phyloP scores from a whole-genome alignment of 2,329 filamentous ascomycete species.

The Fusarium pilosicola region DNA sequence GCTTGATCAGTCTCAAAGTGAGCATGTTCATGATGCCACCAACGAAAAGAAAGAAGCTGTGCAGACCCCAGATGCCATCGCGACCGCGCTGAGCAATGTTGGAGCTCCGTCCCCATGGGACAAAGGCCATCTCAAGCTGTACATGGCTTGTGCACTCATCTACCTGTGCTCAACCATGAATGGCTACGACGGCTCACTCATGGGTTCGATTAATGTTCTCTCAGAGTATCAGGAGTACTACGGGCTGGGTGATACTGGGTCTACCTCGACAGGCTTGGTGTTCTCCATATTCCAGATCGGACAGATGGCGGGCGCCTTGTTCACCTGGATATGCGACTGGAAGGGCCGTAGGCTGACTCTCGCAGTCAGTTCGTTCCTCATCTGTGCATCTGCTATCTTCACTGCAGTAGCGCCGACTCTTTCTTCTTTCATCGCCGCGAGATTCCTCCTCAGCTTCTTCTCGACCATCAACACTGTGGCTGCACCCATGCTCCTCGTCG shows the following conservation, averaged over 20 bases:
- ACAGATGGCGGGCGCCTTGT: background rate
- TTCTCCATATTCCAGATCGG: background rate
- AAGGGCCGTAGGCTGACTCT: background rate
- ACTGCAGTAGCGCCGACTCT: background rate
- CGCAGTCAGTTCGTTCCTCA: background rate
- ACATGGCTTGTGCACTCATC: background rate
- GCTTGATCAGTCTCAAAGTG: background rate
- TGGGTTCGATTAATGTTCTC: background rate
- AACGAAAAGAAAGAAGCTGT: background rate
- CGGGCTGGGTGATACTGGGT: background rate
- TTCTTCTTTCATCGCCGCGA: background rate
- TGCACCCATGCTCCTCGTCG: background rate
- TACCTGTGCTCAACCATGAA: background rate
- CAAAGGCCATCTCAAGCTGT: background rate
- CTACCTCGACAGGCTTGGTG: background rate
- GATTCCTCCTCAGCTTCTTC: background rate
- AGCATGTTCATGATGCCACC: background rate
- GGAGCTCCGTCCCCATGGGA: background rate
- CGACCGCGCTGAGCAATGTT: background rate
- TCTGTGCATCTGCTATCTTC: background rate
- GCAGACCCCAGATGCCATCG: background rate
- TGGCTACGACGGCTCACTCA: background rate
- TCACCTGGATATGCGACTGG: background rate
- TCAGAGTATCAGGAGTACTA: background rate
- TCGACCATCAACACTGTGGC: background rate